Conservation (phyloP, 2,329 filamentous ascomycete species). For the Colletotrichum echinochloae region DNA sequence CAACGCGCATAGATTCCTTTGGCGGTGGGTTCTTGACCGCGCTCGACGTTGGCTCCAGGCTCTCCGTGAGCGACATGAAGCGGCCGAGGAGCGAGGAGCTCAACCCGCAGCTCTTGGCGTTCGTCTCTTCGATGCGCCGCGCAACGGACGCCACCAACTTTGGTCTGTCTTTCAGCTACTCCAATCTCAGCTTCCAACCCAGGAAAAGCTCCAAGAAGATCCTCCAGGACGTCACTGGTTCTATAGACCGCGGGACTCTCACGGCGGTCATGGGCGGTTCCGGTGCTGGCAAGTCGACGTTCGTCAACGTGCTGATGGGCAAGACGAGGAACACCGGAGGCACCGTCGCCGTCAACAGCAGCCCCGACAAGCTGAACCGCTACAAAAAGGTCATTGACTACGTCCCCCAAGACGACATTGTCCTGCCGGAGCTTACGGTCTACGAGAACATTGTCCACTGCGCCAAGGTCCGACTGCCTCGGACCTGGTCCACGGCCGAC, state of each 20-base stretch:
- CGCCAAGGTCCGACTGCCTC: conserved; percentile 64
- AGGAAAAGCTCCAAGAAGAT: conserved; percentile 58
- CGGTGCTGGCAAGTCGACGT: conserved; percentile 70
- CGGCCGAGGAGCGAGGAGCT: conserved; percentile 46
- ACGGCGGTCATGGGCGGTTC: conserved; percentile 71
- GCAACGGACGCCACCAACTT: conserved; percentile 63
- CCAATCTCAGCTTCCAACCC: conserved; percentile 62
- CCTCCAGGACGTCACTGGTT: conserved; percentile 65
- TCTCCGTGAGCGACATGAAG: conserved; percentile 44
- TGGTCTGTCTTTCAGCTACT: conserved; percentile 66
- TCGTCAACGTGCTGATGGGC: conserved; percentile 72
- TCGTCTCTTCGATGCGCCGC: conserved; percentile 65
- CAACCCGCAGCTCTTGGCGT: conserved; percentile 57
- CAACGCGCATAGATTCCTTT: conserved; percentile 31
- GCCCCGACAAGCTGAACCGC: conserved; percentile 58
- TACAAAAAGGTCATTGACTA: conserved; percentile 73
- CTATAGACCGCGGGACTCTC: conserved; percentile 65
- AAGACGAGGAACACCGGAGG: conserved; percentile 65
- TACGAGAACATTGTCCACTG: conserved; percentile 72
- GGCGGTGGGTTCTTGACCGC: conserved; percentile 52
- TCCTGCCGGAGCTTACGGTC: conserved; percentile 70
- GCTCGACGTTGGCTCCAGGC: conserved; percentile 46
- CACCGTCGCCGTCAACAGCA: conserved; percentile 64
- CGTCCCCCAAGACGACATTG: conserved; percentile 71
- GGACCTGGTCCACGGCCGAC: conserved; percentile 61